A percentile compares a stretch with the other conserved stretches of the same genome.
These are phyloP conservation scores for Albophoma yamanashiensis DNA, from an alignment of 2,329 filamentous ascomycete species.

Conservation along the genomic window DNA sequence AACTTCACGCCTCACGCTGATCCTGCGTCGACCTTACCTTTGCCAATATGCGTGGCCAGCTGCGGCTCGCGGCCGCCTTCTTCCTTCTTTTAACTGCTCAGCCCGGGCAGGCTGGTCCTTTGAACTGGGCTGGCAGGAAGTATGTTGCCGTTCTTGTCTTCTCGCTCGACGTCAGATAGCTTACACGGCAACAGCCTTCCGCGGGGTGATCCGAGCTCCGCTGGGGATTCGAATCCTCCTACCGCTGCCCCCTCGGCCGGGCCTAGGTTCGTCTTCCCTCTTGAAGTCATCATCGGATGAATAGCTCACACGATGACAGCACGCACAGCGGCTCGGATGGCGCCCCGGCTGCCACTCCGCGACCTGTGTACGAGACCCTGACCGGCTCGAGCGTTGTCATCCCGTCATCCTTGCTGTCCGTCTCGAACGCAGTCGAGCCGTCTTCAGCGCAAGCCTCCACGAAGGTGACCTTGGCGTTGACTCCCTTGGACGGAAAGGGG, in stretches of 20 bases:
- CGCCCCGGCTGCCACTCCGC: background rate
- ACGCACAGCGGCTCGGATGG: background rate
- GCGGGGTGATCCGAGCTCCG: constrained; percentile 6
- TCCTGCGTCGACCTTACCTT: background rate
- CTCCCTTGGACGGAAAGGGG: background rate
- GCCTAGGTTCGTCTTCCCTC: background rate
- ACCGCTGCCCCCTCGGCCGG: background rate
- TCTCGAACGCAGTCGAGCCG: background rate
- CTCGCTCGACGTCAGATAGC: background rate
- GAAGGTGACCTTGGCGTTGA: background rate
- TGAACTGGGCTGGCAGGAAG: constrained; percentile 20
- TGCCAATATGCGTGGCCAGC: constrained; percentile 11
- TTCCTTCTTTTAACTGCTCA: constrained; percentile 17
- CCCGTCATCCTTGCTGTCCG: constrained; percentile 4
- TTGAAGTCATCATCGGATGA: background rate
- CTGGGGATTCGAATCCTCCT: background rate
- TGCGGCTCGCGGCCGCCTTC: constrained; percentile 11
- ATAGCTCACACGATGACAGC: background rate
- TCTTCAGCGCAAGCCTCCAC: background rate
- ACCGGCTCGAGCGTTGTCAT: constrained; percentile 2
- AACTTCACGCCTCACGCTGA: background rate
- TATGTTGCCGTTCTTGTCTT: constrained; percentile 8
- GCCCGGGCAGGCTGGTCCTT: constrained; percentile 23
- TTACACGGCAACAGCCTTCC: constrained; percentile 9
- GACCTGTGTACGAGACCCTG: constrained; percentile 2